phyloP scores from a whole-genome alignment of 2,329 filamentous ascomycete species.

The Colletotrichum truncatum region DNA sequence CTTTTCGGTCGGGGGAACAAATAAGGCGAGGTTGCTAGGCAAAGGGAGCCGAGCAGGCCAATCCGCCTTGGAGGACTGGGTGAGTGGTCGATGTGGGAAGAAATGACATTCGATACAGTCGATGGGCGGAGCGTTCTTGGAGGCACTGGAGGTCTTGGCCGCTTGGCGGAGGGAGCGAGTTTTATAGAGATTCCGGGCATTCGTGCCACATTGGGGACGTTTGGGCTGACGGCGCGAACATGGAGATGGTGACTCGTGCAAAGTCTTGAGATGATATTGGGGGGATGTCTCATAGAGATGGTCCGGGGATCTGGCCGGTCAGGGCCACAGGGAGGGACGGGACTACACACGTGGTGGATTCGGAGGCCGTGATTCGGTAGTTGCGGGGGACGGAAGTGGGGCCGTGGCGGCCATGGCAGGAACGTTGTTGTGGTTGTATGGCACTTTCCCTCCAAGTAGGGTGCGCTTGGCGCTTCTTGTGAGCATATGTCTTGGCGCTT shows the following conservation, averaged over 20 bases:
- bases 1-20: neutral
- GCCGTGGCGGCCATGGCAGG: neutral
- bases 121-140: neutral
- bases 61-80: neutral
- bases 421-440: neutral
- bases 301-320: neutral
- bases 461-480: conserved; percentile 18
- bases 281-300: neutral
- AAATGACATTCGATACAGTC: conserved; percentile 17
- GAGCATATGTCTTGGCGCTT: conserved; percentile 9
- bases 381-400: conserved; percentile 1
- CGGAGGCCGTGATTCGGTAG: conserved; percentile 22
- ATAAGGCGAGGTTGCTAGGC: neutral
- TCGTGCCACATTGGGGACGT: neutral
- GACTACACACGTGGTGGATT: conserved; percentile 24
- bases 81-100: neutral
- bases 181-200: conserved; percentile 19
- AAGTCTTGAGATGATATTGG: neutral
- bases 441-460: neutral
- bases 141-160: conserved; percentile 13
- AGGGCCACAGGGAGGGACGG: conserved; percentile 16
- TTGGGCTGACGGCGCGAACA: neutral
- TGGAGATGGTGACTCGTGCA: neutral
- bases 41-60: neutral
- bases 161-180: conserved; percentile 20